Percentiles rank a stretch among this genome's conserved stretches.
These are phyloP conservation scores for Xylaria bambusicola DNA, from an alignment of 495 filamentous ascomycete genomes.

Conservation along the genomic window DNA sequence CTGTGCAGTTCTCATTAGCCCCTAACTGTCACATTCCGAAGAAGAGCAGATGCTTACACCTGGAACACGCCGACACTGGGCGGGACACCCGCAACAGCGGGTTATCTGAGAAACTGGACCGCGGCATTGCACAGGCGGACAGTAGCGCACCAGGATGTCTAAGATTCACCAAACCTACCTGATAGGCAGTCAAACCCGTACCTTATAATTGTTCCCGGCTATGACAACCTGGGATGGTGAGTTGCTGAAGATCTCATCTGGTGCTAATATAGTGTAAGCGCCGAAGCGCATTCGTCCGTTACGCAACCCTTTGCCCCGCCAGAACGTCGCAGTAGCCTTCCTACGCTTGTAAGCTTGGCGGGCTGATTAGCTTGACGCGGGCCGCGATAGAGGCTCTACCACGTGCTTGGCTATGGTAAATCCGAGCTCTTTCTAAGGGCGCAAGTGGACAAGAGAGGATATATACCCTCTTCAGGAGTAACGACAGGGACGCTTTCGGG, in stretches of 20 bases:
- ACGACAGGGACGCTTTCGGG: not conserved
- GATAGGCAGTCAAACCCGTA: too few species aligned
- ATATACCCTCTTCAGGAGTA: not conserved
- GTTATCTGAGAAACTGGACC: conserved; percentile 60
- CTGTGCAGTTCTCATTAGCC: conserved; percentile 28
- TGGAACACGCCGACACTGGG: conserved; percentile 88
- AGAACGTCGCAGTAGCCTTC: not conserved
- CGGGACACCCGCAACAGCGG: conserved; percentile 86
- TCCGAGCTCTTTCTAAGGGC: not conserved
- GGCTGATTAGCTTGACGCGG: conserved; percentile 5
- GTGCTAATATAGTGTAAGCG: conserved; percentile 16
- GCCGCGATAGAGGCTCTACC: conserved; percentile 3
- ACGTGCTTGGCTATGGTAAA: not conserved
- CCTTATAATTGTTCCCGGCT: too few species aligned
- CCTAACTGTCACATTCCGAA: not conserved
- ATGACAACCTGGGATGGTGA: not conserved
- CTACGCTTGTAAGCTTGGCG: conserved; percentile 6
- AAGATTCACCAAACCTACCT: not conserved
- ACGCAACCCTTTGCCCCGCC: conserved; percentile 15
- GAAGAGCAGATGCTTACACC: conserved; percentile 57
- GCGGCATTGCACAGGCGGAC: conserved; percentile 35
- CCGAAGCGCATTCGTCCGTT: conserved; percentile 11
- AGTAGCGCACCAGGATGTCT: not conserved
- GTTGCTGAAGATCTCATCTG: not conserved
- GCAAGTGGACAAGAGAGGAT: not conserved